Percentiles rank a stretch among this genome's conserved stretches.
Conservation (phyloP, 805 yeast genomes). For the Lachancea nothofagi region DNA sequence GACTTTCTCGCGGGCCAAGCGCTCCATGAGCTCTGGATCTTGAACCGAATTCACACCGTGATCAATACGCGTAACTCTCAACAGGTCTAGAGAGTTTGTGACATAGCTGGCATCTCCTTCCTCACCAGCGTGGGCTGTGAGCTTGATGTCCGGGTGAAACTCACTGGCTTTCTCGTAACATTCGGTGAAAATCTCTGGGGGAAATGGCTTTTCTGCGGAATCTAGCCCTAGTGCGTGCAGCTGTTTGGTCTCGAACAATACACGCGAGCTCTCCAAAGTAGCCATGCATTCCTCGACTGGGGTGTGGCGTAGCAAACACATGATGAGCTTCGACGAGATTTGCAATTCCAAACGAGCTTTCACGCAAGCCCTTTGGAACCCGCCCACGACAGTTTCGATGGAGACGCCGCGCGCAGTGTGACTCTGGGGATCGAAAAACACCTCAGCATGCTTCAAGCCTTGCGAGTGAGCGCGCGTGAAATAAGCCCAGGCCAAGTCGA, state of each 20-base stretch:
- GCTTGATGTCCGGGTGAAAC: conserved; percentile 47
- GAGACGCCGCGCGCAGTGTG: conserved; percentile 63
- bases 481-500: conserved; percentile 70
- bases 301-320: conserved; percentile 77
- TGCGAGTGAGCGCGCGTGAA: conserved; percentile 53
- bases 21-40: conserved; percentile 46
- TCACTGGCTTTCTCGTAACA: conserved; percentile 50
- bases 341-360: conserved; percentile 56
- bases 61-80: conserved; percentile 66
- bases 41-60: conserved; percentile 70
- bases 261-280: conserved; percentile 49
- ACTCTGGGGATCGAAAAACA: conserved; percentile 81
- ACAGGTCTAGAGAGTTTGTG: conserved; percentile 47
- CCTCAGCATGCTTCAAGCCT: conserved; percentile 66
- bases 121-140: conserved; percentile 88
- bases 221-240: conserved; percentile 79
- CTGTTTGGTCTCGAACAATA: conserved; percentile 49
- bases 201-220: conserved; percentile 73
- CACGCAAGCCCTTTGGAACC: conserved; percentile 63
- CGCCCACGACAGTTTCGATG: conserved; percentile 55
- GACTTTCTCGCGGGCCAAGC: conserved; percentile 50
- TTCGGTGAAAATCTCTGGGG: conserved; percentile 62
- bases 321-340: conserved; percentile 64
- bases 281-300: conserved; percentile 54
- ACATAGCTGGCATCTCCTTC: conserved; percentile 78